Base-by-base conservation (phyloP, 495 filamentous ascomycete genomes). In the Aspergillus sclerotioniger region DNA sequence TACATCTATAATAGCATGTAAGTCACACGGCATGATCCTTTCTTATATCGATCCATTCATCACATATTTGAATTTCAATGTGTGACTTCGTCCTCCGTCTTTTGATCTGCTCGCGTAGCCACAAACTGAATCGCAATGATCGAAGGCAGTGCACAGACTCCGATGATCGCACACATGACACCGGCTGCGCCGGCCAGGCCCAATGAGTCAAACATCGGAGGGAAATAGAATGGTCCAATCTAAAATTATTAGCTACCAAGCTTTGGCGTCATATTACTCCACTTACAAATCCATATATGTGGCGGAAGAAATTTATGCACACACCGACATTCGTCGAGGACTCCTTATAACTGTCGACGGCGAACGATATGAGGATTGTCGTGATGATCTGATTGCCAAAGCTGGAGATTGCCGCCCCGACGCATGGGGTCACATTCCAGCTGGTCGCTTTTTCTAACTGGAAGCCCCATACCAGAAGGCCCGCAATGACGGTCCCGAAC, bases 381-480 rank as follows among this genome's bases (percentile, higher is more conserved):
- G 70, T 70, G 15, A 73, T 58, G 43, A 73, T 65, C 41, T 75
- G 72, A 17, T 70, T 73, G 1, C 70, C 72, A 46, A 71, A 70
- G 20, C 64, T 69, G 0, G 70, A 68, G 45, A 75, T 71, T 0
- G 65, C 68, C 13, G 66, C 66, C 20, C 72, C 70, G 13, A 75
- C 50, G 31, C 67, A 69, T 1, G 70, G 70, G 1, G 68, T 70
- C 0, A 75, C 64, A 54, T 71, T 71, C 70, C 70, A 75, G 3
- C 44, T 37, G 0, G 45, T 59, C 0, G 70, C 67, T 20, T 71
- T 57, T 25, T 70, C 56, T 1, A 71, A 47, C 49, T 71, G 64
- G 39, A 71, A 63, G 2, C 67, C 68, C 67, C 64, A 75, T 9
- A 60, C 62, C 31, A 75, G 39, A 2, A 73, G 45, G 8, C 72